Evolutionary conservation across 1,139 yeast genomes (phyloP), one percentile per base, ranked within the genome.

Genomic region (Candida neerlandica): DNA sequence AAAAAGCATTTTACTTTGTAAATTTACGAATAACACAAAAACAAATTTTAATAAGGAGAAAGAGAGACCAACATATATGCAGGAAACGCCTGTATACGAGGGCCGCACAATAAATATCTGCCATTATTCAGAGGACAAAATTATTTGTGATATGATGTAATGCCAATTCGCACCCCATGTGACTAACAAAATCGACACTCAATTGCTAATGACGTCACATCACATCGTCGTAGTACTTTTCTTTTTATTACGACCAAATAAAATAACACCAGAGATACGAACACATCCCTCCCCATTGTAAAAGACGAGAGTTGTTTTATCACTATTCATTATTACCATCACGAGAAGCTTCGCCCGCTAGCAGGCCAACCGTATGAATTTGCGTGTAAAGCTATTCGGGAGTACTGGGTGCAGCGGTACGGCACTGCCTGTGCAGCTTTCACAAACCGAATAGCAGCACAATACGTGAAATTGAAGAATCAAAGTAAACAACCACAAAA

Each of bases 1-100:
- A 37, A 37, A 9, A 39, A 7, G 12, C 44, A 39, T 6, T 16
- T 6, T 18, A n/a, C 27, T 37, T 37, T 37, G 41, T 37, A 37
- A 37, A 37, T 37, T 37, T 37, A 37, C 41, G 41, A 37, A 37
- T 37, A 37, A 37, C 41, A 37, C 41, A 37, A 37, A 37, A 35
- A 11, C 18, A 29, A 29, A 29, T 33, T 16, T 16, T 18, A 35
- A 35, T 18, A 19, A 35, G 39, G 26, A 35, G n/a, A 18, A 14
- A 35, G 5, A 35, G 26, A 35, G 26, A 18, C 40, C 26, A n/a
- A 37, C 41, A 5, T 21, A 21, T 37, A 37, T 37, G 29, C 41
- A 37, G 41, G 41, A 37, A 11, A 37, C 30, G 29, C 41, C 15
- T 37, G 41, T 37, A 37, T 37, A 37, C 41, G 41, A 37, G 29